phyloP scores from a whole-genome alignment of 2,329 filamentous ascomycete species.

The Neurospora sp. region DNA sequence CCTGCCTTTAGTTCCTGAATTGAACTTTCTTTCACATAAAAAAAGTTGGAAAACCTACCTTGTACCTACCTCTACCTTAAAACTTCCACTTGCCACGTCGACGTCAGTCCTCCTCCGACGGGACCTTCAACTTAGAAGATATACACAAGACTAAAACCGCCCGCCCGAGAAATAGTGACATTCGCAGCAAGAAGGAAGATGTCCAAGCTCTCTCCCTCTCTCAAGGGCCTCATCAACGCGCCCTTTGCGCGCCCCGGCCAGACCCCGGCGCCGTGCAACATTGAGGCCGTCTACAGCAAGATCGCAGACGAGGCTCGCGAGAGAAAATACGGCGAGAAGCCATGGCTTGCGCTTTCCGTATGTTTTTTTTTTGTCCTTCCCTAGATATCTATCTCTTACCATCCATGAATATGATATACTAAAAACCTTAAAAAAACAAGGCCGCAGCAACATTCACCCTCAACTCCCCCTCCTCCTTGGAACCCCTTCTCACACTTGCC shows the following conservation, averaged over 20 bases:
- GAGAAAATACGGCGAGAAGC: slow-evolving; percentile 51
- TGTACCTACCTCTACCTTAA: not conserved
- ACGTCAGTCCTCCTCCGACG: not conserved
- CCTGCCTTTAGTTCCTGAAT: not conserved
- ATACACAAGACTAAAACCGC: not conserved
- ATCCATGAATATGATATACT: not conserved
- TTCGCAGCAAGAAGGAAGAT: slow-evolving; percentile 31
- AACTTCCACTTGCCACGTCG: not conserved
- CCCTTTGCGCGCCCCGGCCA: slow-evolving; percentile 56
- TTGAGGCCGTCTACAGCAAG: slow-evolving; percentile 52
- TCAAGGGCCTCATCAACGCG: slow-evolving; percentile 67
- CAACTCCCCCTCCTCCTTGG: slow-evolving; percentile 71
- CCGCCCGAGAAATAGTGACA: not conserved
- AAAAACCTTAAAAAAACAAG: slow-evolving; percentile 17
- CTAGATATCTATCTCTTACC: no score
- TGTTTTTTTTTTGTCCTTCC: not conserved
- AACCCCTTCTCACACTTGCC: slow-evolving; percentile 48
- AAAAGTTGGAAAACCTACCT: not conserved
- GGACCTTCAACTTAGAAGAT: not conserved
- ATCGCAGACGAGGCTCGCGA: slow-evolving; percentile 53
- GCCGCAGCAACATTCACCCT: slow-evolving; percentile 77
- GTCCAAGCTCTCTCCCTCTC: slow-evolving; percentile 60
- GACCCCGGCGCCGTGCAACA: slow-evolving; percentile 51
- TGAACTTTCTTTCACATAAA: not conserved
- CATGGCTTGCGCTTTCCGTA: slow-evolving; percentile 57